Percentiles rank a stretch among this genome's conserved stretches.
phyloP scores from a whole-genome alignment of 2,329 filamentous ascomycete species.

The Paradendryphiella salina region DNA sequence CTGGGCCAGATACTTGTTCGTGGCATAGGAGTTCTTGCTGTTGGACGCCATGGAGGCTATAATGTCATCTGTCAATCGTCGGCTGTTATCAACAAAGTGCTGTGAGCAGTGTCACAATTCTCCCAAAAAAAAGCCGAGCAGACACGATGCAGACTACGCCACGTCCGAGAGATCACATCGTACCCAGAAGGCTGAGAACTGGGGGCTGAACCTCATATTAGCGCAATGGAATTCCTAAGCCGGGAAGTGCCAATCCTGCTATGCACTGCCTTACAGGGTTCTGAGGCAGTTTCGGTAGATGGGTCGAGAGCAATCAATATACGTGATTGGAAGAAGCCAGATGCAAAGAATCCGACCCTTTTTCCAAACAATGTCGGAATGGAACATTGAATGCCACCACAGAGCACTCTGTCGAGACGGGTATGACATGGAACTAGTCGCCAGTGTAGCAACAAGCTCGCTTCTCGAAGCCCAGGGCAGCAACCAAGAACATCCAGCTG shows the following conservation, averaged over 20 bases:
- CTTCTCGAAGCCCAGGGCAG: background rate
- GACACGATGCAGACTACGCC: background rate
- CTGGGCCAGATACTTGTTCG: conserved; percentile 10
- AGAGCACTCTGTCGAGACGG: background rate
- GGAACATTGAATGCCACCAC: no score
- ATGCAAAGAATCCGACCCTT: no score
- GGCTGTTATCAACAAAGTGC: background rate
- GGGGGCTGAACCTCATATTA: background rate
- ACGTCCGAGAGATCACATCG: background rate
- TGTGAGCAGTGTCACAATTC: background rate
- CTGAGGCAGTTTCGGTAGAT: background rate
- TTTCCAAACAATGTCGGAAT: no score
- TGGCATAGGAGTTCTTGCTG: conserved; percentile 2
- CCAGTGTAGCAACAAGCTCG: background rate
- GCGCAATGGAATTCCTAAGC: background rate
- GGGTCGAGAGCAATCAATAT: background rate
- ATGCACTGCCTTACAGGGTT: conserved; percentile 4
- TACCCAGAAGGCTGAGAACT: background rate
- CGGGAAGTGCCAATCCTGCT: conserved; percentile 7
- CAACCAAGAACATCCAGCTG: background rate
- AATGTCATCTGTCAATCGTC: background rate
- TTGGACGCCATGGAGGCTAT: conserved; percentile 1
- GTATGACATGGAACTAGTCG: background rate
- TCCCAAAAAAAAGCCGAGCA: background rate
- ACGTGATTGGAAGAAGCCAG: background rate